Evolutionary conservation across 371 early-diverging fungal genomes (phyloP).

Genomic region (Encephalitozoon intestinalis): DNA sequence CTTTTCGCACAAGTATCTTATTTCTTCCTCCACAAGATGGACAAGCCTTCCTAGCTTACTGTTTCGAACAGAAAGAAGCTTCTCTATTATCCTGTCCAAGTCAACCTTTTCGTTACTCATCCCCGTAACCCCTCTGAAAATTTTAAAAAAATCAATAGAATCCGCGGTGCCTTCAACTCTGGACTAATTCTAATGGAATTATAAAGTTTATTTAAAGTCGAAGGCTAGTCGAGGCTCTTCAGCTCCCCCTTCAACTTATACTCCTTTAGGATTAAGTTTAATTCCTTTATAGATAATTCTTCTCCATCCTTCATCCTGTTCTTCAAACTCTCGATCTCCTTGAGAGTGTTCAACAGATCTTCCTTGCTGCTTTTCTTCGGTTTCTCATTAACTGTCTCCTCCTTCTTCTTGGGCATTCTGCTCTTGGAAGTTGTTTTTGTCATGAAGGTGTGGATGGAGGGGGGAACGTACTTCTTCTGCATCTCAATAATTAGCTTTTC

Average conservation of each 20-base stretch:
- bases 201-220: background rate
- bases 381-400: background rate
- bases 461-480: constrained; percentile 47
- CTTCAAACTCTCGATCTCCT: constrained; percentile 44
- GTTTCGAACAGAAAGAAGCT: constrained; percentile 69
- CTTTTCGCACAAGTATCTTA: constrained; percentile 71
- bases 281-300: constrained; percentile 41
- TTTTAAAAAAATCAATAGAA: constrained; percentile 1
- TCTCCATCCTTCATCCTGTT: constrained; percentile 44
- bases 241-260: constrained; percentile 24
- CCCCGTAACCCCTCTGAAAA: background rate
- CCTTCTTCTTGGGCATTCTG: background rate
- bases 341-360: constrained; percentile 40
- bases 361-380: constrained; percentile 29
- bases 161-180: background rate
- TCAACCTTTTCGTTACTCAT: constrained; percentile 28
- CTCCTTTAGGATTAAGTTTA: constrained; percentile 44
- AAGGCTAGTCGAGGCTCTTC: background rate
- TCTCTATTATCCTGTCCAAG: constrained; percentile 59
- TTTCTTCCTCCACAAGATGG: constrained; percentile 68
- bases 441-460: constrained; percentile 16
- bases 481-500: constrained; percentile 13
- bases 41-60: constrained; percentile 78
- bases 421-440: background rate
- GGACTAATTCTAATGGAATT: too few species aligned